Evolutionary conservation across 106 monocot genomes (phyloP).

Genomic region (Allium fistulosum): DNA sequence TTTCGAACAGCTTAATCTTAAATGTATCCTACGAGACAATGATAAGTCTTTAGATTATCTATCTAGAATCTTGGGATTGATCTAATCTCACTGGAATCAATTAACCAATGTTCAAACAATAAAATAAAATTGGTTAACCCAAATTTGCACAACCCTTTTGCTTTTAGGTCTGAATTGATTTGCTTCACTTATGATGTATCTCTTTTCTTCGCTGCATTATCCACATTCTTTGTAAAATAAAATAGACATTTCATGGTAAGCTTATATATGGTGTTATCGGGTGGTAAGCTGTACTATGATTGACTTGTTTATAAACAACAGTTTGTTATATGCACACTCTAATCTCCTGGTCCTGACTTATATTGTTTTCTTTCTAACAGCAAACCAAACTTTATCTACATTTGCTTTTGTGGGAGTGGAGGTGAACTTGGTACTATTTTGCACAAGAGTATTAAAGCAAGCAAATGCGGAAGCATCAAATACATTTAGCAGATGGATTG

Average conservation of each 20-base stretch:
- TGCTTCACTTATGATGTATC: no score
- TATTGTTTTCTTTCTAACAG: slow-evolving; percentile 2
- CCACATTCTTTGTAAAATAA: not conserved
- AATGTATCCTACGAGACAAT: no score
- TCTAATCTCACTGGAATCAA: no score
- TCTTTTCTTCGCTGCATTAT: not conserved
- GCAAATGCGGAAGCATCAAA: slow-evolving; percentile 20
- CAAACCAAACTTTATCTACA: slow-evolving; percentile 10
- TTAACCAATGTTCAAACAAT: no score
- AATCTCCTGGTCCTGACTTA: not conserved
- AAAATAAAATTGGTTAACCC: no score
- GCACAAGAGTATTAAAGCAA: slow-evolving; percentile 16
- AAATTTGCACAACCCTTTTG: no score
- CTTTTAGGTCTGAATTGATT: no score
- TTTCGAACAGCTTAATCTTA: no score
- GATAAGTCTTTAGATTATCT: no score
- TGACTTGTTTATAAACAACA: not conserved
- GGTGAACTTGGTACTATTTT: slow-evolving; percentile 21
- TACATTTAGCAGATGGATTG: slow-evolving; percentile 22
- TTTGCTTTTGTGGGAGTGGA: slow-evolving; percentile 20
- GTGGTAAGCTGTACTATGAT: not conserved
- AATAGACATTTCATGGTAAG: not conserved
- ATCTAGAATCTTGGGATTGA: no score
- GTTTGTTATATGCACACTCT: not conserved
- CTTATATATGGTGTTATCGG: not conserved